These are phyloP conservation scores for Calonectria pauciramosa DNA, from an alignment of 2,329 filamentous ascomycete species.

Conservation along the genomic window DNA sequence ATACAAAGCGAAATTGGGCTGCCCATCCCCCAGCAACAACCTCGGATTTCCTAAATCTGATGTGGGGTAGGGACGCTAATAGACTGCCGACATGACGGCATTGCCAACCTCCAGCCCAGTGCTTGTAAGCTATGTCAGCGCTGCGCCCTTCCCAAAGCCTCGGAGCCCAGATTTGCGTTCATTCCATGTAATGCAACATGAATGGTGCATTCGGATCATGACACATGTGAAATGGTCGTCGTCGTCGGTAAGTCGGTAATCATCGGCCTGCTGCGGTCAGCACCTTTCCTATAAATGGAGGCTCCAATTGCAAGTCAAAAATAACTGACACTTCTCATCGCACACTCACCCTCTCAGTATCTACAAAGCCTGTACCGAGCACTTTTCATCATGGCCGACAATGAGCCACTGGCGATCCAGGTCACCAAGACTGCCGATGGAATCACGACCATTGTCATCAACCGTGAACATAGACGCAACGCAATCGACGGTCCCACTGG, in stretches of 20 bases:
- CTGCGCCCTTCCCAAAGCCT: not conserved
- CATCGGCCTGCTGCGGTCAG: not conserved
- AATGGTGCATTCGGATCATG: not conserved
- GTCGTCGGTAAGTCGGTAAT: not conserved
- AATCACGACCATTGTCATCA: constrained; percentile 69
- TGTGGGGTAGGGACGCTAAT: not conserved
- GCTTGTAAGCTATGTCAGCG: not conserved
- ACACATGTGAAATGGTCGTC: not conserved
- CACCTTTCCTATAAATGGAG: not conserved
- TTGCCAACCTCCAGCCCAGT: no score
- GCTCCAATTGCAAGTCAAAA: no score
- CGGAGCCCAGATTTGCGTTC: not conserved
- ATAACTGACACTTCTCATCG: not conserved
- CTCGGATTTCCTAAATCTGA: not conserved
- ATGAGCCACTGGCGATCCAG: constrained; percentile 33
- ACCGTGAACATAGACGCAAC: constrained; percentile 64
- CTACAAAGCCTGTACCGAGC: not conserved
- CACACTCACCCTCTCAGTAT: no score
- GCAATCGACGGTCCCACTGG: constrained; percentile 65
- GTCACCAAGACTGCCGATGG: constrained; percentile 49
- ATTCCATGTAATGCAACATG: not conserved
- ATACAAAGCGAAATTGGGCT: not conserved
- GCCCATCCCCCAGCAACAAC: not conserved
- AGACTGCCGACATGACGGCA: not conserved
- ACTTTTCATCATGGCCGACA: not conserved